Base-by-base conservation (phyloP, 768 basidiomycete species). In the Trametes cingulata region DNA sequence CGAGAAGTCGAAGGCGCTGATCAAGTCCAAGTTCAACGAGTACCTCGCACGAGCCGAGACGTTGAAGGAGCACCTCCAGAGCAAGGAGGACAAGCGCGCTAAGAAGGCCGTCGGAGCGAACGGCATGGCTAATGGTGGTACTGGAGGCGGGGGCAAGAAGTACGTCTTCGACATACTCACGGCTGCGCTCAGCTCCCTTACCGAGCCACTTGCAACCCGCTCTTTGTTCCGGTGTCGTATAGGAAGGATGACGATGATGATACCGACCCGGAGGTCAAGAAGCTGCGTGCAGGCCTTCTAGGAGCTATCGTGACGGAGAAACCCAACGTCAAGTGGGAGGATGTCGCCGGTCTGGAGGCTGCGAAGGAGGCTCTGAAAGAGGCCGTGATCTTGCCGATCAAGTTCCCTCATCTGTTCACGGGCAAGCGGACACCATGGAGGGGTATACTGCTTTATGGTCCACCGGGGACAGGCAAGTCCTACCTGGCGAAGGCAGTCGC, bases 381-480 rank as follows among this genome's bases (percentile, higher is more conserved):
- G 73, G 96, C 97, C 37, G 97, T 98, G 71, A 97, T 98, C 71
- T 80, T 99, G n/a, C 97, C 97, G 4, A 98, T 98, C 82, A 98
- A 98, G 74, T 98, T 98, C 68, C 97, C 97, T 1, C 95, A 98
- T 74, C 82, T 99, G 27, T 99, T 99, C 76, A 98, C 95, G 1
- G 97, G 96, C 39, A 98, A 98, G 74, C 88, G 97, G 17, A 98
- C 95, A 10, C 96, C 97, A 2, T 98, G 97, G 97, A 83, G 82
- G 48, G 97, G 97, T 7, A 98, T 99, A 52, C 75, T 99, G 56
- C 79, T 99, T 3, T 99, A 99, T 70, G 97, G 97, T 0, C 97
- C 97, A 17, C 97, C 97, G 0, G 97, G 97, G 2, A 98, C 97
- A 10, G 97, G 97, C 14, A 99, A 99, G 77, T 91, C 88, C 42